A percentile compares a stretch with the other conserved stretches of the same genome.
These are phyloP conservation scores for Chloris gayana DNA, from an alignment of 176 grass and related monocot genomes.

Conservation along the genomic window DNA sequence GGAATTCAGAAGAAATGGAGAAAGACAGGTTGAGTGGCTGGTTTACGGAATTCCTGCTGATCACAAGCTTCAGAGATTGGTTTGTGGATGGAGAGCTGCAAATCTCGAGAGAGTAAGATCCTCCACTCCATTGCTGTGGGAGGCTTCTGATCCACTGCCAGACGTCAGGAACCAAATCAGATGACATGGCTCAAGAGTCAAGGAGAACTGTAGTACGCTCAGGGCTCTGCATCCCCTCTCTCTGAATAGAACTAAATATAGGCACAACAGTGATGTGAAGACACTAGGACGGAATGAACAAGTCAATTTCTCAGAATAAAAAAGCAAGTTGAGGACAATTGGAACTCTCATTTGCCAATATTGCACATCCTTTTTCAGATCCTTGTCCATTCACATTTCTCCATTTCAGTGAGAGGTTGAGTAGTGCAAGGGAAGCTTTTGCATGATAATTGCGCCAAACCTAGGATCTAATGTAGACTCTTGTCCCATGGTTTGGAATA, in stretches of 20 bases:
- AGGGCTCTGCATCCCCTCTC: neutral
- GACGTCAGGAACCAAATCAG: slow-evolving; percentile 41
- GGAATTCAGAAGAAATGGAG: slow-evolving; percentile 46
- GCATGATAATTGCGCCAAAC: slow-evolving; percentile 4
- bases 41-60: slow-evolving; percentile 31
- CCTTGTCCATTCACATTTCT: slow-evolving; percentile 31
- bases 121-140: slow-evolving; percentile 36
- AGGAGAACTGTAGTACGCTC: neutral
- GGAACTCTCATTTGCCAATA: slow-evolving; percentile 25
- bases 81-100: slow-evolving; percentile 48
- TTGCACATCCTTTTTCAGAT: slow-evolving; percentile 20
- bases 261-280: neutral
- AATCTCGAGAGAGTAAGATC: slow-evolving; percentile 43
- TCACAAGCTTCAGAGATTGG: slow-evolving; percentile 41
- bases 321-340: slow-evolving; percentile 40
- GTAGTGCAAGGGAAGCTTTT: slow-evolving; percentile 29
- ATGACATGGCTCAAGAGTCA: slow-evolving; percentile 35
- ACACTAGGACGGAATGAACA: neutral
- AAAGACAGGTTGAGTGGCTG: slow-evolving; percentile 41
- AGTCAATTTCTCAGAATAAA: neutral
- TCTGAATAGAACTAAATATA: slow-evolving; percentile 28
- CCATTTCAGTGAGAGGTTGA: slow-evolving; percentile 18
- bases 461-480: neutral
- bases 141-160: slow-evolving; percentile 54
- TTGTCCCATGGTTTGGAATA: slow-evolving; percentile 7